Evolutionary conservation across 2,329 filamentous ascomycete genomes (phyloP).

Genomic region (Botryotinia narcissicola): DNA sequence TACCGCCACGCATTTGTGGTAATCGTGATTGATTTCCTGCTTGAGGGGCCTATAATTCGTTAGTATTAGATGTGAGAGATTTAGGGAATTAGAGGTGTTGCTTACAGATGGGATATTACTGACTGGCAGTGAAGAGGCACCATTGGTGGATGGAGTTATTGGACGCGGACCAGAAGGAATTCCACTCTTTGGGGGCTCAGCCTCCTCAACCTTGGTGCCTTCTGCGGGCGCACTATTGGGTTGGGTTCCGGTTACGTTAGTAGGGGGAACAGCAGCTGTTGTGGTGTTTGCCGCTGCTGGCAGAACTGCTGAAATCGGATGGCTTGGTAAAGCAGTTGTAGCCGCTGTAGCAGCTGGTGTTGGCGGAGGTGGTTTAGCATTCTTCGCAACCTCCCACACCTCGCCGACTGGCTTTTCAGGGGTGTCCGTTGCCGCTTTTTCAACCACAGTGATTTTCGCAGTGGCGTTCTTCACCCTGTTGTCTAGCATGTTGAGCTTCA

Average conservation of each 20-base stretch:
- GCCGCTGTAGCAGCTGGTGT: conserved; percentile 24
- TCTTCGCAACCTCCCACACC: conserved; percentile 81
- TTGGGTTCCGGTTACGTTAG: conserved; percentile 18
- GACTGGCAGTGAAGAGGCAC: conserved; percentile 25
- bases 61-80: conserved; percentile 8
- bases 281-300: not conserved
- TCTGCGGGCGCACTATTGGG: conserved; percentile 27
- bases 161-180: conserved; percentile 20
- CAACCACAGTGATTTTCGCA: conserved; percentile 75
- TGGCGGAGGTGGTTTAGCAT: conserved; percentile 50
- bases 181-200: conserved; percentile 23
- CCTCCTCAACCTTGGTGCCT: conserved; percentile 24
- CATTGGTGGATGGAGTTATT: conserved; percentile 27
- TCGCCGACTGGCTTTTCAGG: conserved; percentile 79
- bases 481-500: conserved; percentile 77
- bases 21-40: conserved; percentile 29
- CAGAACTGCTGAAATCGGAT: not conserved
- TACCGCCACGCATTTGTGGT: conserved; percentile 35
- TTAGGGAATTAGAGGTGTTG: not conserved
- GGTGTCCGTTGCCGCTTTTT: conserved; percentile 80
- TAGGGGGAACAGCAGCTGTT: not conserved
- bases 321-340: conserved; percentile 15
- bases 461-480: conserved; percentile 61
- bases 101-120: conserved; percentile 36
- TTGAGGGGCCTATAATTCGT: conserved; percentile 28